Base-by-base conservation (phyloP, 2,329 filamentous ascomycete genomes). In the Penicillium palitans region DNA sequence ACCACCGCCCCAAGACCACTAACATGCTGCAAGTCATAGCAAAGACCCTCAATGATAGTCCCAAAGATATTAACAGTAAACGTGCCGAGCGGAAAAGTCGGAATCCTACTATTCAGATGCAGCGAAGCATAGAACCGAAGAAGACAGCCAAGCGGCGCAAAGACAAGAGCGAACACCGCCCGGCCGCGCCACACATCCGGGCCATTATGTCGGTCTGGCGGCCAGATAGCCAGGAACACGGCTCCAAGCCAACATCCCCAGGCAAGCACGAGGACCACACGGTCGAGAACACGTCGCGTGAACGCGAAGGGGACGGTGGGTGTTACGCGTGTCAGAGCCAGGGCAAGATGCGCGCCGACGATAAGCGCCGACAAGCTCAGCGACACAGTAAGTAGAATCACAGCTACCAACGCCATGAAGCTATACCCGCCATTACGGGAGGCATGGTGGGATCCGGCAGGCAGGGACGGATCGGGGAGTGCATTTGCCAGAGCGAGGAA, bases 401-500 rank as follows among this genome's bases (percentile, higher is more conserved):
- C 85, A 17, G 88, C 90, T 1, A 93, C 69, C 37, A 95, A 76
- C 0, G 93, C 91, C 82, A 93, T 86, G 77, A 97, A 88, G 4
- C 89, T 91, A 75, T 93, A 90, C 1, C 91, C 93, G 9, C 84
- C 86, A 66, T 88, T 87, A 3, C 91, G 83, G 2, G 78, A 70
- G 1, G 80, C 72, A 13, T 73, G 72, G 0, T 70, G 19, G 1
- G 50, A 25, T 2, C 60, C 68, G 0, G 75, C 60, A 63, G 81
- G 72, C 53, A 76, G 68, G 66, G 80, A 75, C 0, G 85, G 83
- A 1, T 81, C 77, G 0, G 83, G 79, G 12, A 96, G 76, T 62
- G 89, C 83, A 70, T 96, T 95, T 4, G 90, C 87, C 19, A 96
- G 76, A 0, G 90, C 88, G 24, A 96, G 82, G 71, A 96, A 96